Conservation (phyloP, 805 yeast species). For the Wickerhamomyces hampshirensis region DNA sequence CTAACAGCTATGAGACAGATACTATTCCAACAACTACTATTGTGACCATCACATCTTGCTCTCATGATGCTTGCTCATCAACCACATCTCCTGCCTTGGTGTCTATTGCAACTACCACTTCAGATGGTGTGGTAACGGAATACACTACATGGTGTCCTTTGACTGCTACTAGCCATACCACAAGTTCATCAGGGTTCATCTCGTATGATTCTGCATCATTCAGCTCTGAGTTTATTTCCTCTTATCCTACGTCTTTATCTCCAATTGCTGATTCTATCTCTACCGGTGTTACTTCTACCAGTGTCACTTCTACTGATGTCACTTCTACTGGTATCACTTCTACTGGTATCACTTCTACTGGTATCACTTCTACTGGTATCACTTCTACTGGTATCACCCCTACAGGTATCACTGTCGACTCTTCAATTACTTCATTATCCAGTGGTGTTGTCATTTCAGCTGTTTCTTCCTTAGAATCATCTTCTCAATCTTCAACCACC, state of each 20-base stretch:
- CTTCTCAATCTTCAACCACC: not conserved
- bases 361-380: too few species aligned
- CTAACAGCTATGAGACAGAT: too few species aligned
- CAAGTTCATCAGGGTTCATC: too few species aligned
- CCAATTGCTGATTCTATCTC: not conserved
- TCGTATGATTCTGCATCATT: too few species aligned
- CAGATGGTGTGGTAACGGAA: slow-evolving; percentile 23
- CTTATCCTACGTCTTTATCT: not conserved
- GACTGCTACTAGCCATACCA: slow-evolving; percentile 3
- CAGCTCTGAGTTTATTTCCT: too few species aligned
- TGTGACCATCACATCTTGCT: slow-evolving; percentile 17
- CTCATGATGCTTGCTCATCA: slow-evolving; percentile 6
- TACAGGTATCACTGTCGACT: too few species aligned
- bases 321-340: too few species aligned
- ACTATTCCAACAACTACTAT: slow-evolving; percentile 8
- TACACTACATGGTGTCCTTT: slow-evolving; percentile 23
- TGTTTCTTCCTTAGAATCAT: slow-evolving; percentile 1
- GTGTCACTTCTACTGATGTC: not conserved
- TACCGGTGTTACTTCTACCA: not conserved
- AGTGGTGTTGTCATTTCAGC: not conserved
- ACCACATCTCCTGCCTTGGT: slow-evolving; percentile 14
- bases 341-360: too few species aligned
- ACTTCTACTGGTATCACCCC: too few species aligned
- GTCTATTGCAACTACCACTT: slow-evolving; percentile 28
- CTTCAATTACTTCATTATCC: too few species aligned